Base-by-base conservation (phyloP, 1,284 basidiomycete genomes). In the Cutaneotrichosporon curvatum region DNA sequence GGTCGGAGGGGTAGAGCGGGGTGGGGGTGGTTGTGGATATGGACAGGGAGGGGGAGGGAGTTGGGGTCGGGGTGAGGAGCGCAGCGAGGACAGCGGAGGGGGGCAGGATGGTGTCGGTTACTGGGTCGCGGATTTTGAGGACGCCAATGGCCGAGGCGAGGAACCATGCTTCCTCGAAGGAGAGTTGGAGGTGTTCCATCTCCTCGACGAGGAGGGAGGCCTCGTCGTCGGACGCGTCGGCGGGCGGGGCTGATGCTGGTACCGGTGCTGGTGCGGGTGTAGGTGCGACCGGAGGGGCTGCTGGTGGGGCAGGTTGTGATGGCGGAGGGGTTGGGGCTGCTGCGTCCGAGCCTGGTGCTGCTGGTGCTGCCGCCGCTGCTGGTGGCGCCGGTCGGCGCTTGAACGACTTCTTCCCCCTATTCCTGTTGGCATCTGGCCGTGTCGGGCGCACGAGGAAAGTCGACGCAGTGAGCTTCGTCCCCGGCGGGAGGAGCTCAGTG, bases 81-180 rank as follows among this genome's bases (percentile, higher is more conserved):
- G 64, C 33, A 11, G 54, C 52, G 62, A 63, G 56, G 32, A 86
- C 72, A 32, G 56, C 35, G 14, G 32, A 73, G 62, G 58, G 80
- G 82, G 66, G 43, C 53, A 47, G 40, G 48, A 50, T 57, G 18
- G 58, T 47, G 34, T 57, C 48, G 4, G 22, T 32, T 22, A 4
- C 23, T 4, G 32, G 32, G 19, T 37, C 16, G 19, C 23, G 18
- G 39, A 33, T 4, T 62, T 81, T 82, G 33, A 96, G 75, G 58
- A 89, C 92, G 50, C 87, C 87, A 3, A 96, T 68, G 57, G 79
- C 84, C 78, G 88, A 86, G 0, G 81, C 65, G 35, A 98, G 76
- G 72, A 97, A 98, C 68, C 94, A 94, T 0, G 92, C 86, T 68
- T 98, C 95, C 62, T 83, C 83, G 2, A 90, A 77, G 1, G 87